Evolutionary conservation across 1,139 yeast genomes (phyloP), one percentile per base, ranked within the genome.

Genomic region (Saccharomyces hybrid): DNA sequence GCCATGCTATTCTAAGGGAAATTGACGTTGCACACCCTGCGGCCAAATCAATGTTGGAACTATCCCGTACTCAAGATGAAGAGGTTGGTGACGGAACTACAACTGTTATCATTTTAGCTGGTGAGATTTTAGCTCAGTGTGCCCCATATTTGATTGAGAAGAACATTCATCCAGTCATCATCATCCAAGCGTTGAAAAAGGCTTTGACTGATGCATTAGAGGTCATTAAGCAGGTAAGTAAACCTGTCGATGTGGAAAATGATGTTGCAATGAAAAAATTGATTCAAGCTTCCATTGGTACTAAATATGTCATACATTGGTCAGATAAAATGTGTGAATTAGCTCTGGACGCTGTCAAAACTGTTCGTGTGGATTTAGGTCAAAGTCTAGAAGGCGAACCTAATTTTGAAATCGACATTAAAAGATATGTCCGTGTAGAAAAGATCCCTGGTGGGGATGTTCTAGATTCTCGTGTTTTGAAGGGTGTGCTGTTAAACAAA

Each of bases 1-100:
- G 99, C 6, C 98, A 91, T 71, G 97, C 96, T 9, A 88, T 88
- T 56, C 76, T 88, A 62, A 79, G 96, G 65, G 96, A 88, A 70
- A 88, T 88, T 59, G 96, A 88, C 67, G 96, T 88, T 56, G 87
- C 95, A 2, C 98, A 90, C 69, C 99, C 99, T 5, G 99, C 99
- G 7, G 99, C 99, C 53, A 95, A 95, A 74, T 87, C 96, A 34
- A 95, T 95, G 98, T 88, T 95, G 68, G 99, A 95, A 73, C 80
- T 95, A 63, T 85, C 95, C 64, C 82, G 99, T 74, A 91, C 99
- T 7, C 99, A 93, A 75, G 99, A 95, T 70, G 99, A 95, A 73
- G 99, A 95, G 74, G 98, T 93, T 58, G 99, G 99, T 53, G 99
- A 93, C 70, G 99, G 99, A 59, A 93, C 99, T 57, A 93, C 99